These are phyloP conservation scores for Dendrostoma leiphaemia DNA, from an alignment of 2,329 filamentous ascomycete genomes.

Conservation along the genomic window DNA sequence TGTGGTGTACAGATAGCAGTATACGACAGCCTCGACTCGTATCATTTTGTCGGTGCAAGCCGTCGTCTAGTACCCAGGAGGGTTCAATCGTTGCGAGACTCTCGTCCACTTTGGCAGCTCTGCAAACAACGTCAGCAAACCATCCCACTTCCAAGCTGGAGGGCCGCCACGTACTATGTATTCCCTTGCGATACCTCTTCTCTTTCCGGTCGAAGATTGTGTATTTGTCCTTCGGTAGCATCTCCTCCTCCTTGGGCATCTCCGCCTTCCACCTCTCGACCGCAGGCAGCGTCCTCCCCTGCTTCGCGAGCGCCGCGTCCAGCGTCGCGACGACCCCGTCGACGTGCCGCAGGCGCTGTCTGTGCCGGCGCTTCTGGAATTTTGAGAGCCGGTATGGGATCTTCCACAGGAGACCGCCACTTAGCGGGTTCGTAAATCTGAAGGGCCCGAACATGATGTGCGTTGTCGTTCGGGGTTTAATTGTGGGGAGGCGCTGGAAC, in stretches of 20 bases:
- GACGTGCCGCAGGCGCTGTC: slow-evolving; percentile 77
- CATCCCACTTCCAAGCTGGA: neutral
- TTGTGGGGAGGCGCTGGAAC: neutral
- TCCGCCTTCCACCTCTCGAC: slow-evolving; percentile 90
- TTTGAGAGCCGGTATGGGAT: slow-evolving; percentile 92
- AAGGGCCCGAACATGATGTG: slow-evolving; percentile 78
- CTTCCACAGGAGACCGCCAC: slow-evolving; percentile 90
- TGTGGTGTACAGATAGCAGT: slow-evolving; percentile 33
- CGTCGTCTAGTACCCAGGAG: slow-evolving; percentile 75
- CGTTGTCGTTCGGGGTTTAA: neutral
- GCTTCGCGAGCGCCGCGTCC: slow-evolving; percentile 71
- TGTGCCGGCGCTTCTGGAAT: slow-evolving; percentile 86
- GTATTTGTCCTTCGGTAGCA: slow-evolving; percentile 96
- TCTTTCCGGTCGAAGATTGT: slow-evolving; percentile 96
- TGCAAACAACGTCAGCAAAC: slow-evolving; percentile 33
- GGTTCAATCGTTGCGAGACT: slow-evolving; percentile 90
- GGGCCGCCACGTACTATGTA: slow-evolving; percentile 72
- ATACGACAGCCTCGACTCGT: too few species aligned
- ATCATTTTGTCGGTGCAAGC: neutral
- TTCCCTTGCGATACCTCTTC: slow-evolving; percentile 92
- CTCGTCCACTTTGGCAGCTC: slow-evolving; percentile 92
- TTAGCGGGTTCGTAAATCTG: slow-evolving; percentile 73
- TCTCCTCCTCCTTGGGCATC: slow-evolving; percentile 95
- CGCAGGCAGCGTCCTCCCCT: slow-evolving; percentile 70
- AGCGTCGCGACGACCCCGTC: slow-evolving; percentile 85